Evolutionary conservation across 306 rosid species (phyloP), one percentile per base, ranked within the genome.

Genomic region (Pterocarpus santalinus): DNA sequence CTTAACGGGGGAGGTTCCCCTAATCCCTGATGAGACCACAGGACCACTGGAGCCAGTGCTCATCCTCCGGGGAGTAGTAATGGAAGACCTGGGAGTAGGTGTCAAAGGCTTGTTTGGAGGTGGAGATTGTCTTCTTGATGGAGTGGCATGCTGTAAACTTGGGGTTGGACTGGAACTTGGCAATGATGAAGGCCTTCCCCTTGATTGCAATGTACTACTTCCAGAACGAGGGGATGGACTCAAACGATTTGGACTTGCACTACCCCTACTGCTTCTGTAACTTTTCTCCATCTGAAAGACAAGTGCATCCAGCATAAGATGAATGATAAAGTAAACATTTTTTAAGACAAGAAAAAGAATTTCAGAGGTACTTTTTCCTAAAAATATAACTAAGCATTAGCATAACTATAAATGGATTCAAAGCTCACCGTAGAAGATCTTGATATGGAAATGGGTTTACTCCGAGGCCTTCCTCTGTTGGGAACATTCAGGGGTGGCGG

Each of bases 371-470:
- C 10, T 30, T 51, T 69, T 32, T 5, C 28, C 30, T 28, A 62
- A 51, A 38, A 12, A 73, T 68, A 53, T 36, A 51, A 65, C 30
- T 52, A 75, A 60, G 77, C 76, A 80, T 75, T 69, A 74, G 82
- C 76, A 80, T 74, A 76, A 73, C 17, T 51, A 35, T 36, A 61
- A 78, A 80, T 57, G 77, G 75, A 68, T 76, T 69, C 28, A 44
- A 73, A 67, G 78, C 88, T 72, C 89, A 91, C 97, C 76, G 94
- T 88, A 79, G 97, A 90, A 78, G 94, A 91, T 86, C 96, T 88
- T 77, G 97, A 87, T 88, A 93, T 93, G 64, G 94, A 71, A 88
- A 93, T 90, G 72, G 97, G 96, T 90, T 91, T 94, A 84, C 94
- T 93, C 58, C 87, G 89, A 75, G 96, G 90, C 77, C 97, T 87